Conservation (phyloP, 2,329 filamentous ascomycete species). For the Cladosporium austrohemisphaericum region DNA sequence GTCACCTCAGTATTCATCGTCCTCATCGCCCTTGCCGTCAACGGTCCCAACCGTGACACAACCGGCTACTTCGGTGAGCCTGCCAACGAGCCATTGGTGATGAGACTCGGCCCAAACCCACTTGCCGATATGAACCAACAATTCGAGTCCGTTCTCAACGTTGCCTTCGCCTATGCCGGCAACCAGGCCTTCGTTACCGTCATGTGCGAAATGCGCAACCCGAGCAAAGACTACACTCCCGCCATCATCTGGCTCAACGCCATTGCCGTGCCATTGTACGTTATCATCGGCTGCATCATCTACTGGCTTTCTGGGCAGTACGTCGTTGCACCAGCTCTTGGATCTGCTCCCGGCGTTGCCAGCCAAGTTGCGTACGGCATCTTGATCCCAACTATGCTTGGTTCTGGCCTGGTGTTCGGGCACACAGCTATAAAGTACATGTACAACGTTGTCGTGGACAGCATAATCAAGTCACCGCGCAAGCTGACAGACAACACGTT, state of each 20-base stretch:
- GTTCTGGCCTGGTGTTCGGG: slow-evolving; percentile 8
- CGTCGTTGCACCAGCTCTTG: neutral
- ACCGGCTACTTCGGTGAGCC: slow-evolving; percentile 41
- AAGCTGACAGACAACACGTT: slow-evolving; percentile 9
- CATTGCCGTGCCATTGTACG: slow-evolving; percentile 1
- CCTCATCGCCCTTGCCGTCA: slow-evolving; percentile 59
- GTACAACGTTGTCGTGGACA: slow-evolving; percentile 6
- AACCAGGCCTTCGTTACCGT: slow-evolving; percentile 10
- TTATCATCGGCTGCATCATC: slow-evolving; percentile 8
- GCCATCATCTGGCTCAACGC: slow-evolving; percentile 8
- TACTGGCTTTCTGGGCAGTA: slow-evolving; percentile 4
- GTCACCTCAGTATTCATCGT: slow-evolving; percentile 1
- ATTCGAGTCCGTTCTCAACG: slow-evolving; percentile 8
- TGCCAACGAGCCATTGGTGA: neutral
- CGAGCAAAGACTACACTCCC: slow-evolving; percentile 3
- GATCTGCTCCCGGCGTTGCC: slow-evolving; percentile 6
- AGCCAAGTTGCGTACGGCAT: slow-evolving; percentile 4
- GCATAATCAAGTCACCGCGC: neutral
- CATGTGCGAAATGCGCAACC: slow-evolving; percentile 11
- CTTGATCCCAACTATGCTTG: slow-evolving; percentile 8
- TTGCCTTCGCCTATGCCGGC: slow-evolving; percentile 4
- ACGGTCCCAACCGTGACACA: slow-evolving; percentile 63
- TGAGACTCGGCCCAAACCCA: slow-evolving; percentile 6
- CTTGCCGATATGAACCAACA: neutral
- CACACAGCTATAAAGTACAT: slow-evolving; percentile 10